These are phyloP conservation scores for Brettanomyces naardenensis DNA, from an alignment of 805 yeast species.

Conservation along the genomic window DNA sequence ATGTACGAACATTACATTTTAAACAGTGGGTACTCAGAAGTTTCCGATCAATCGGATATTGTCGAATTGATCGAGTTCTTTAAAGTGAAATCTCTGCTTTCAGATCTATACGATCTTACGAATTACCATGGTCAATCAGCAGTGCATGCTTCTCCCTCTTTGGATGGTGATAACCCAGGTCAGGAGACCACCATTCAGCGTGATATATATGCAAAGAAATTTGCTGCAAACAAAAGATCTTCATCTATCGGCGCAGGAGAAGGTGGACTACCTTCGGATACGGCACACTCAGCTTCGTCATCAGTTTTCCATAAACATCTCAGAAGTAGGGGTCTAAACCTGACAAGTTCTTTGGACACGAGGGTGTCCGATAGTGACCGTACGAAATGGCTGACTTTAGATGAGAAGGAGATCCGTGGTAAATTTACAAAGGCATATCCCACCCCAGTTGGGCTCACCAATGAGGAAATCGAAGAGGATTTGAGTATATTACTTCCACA, in stretches of 20 bases:
- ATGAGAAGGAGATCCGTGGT: slow-evolving; percentile 6
- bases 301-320: background rate
- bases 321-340: slow-evolving; percentile 6
- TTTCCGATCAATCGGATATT: slow-evolving; percentile 16
- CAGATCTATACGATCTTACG: slow-evolving; percentile 5
- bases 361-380: slow-evolving; percentile 7
- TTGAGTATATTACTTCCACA: slow-evolving; percentile 4
- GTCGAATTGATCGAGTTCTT: slow-evolving; percentile 10
- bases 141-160: background rate
- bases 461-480: slow-evolving; percentile 9
- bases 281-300: background rate
- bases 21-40: slow-evolving; percentile 14
- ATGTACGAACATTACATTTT: slow-evolving; percentile 17
- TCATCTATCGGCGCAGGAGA: background rate
- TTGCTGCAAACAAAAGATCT: background rate
- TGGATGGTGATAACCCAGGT: background rate
- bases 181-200: too few species aligned
- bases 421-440: slow-evolving; percentile 10
- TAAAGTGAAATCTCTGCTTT: slow-evolving; percentile 7
- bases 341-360: slow-evolving; percentile 9
- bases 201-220: background rate
- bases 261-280: background rate
- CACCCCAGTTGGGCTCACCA: slow-evolving; percentile 9
- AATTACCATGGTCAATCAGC: background rate
- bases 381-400: slow-evolving; percentile 8